A percentile compares a stretch with the other conserved stretches of the same genome.
Evolutionary conservation across 208 protist genomes (phyloP).

Genomic region (Acanthamoeba divionensis): DNA sequence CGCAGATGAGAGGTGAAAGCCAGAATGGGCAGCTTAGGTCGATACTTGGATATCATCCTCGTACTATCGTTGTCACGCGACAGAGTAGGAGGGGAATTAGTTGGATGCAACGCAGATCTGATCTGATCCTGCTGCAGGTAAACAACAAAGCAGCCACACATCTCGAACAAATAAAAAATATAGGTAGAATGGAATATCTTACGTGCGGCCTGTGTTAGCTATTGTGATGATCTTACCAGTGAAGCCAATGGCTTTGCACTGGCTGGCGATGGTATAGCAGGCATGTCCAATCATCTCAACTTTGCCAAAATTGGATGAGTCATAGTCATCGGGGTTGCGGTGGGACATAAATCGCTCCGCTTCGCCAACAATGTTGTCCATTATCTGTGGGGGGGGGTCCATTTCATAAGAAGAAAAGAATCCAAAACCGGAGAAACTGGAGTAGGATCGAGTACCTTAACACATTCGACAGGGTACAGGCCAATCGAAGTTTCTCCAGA

Average conservation of each 20-base stretch:
- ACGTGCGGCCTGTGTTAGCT: background rate
- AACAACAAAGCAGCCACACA: background rate
- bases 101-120: background rate
- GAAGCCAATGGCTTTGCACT: background rate
- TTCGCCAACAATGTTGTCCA: conserved; percentile 3
- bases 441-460: conserved; percentile 61
- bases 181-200: background rate
- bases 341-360: conserved; percentile 1
- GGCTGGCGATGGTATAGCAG: conserved; percentile 36
- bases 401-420: background rate
- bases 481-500: conserved; percentile 96
- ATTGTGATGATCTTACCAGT: conserved; percentile 38
- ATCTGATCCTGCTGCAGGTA: background rate
- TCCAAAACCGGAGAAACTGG: background rate
- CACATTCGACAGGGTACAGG: conserved; percentile 92
- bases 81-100: background rate
- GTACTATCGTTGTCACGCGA: background rate
- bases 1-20: conserved; percentile 5
- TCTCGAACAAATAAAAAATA: background rate
- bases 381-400: background rate
- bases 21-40: conserved; percentile 30
- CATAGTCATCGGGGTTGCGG: conserved; percentile 18
- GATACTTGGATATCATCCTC: conserved; percentile 43
- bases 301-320: background rate
- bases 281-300: conserved; percentile 8